Percentiles rank a stretch among this genome's conserved stretches.
These are phyloP conservation scores for Claviceps humidiphila DNA, from an alignment of 2,329 filamentous ascomycete species.

Conservation along the genomic window DNA sequence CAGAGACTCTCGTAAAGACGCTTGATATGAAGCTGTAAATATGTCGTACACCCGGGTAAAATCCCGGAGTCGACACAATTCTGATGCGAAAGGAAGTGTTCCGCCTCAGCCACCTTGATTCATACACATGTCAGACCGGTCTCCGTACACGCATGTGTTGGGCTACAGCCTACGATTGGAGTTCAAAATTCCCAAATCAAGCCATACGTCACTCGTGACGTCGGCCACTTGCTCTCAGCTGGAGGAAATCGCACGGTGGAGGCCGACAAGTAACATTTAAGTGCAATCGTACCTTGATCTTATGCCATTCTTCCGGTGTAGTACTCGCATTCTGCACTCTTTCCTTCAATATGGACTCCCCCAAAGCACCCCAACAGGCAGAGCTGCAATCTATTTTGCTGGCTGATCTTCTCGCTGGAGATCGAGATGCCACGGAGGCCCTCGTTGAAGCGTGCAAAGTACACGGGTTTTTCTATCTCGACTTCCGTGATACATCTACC, in stretches of 20 bases:
- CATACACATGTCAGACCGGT: too few relatives aligned
- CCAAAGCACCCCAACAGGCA: background rate
- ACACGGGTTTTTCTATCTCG: conserved; percentile 4
- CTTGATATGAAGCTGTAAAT: too few relatives aligned
- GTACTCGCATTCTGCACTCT: background rate
- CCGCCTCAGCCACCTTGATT: too few relatives aligned
- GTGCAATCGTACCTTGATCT: background rate
- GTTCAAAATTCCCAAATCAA: background rate
- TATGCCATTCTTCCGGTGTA: background rate
- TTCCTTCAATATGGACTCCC: background rate
- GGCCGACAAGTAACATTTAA: background rate
- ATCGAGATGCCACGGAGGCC: background rate
- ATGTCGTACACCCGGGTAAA: too few relatives aligned
- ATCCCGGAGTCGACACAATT: too few relatives aligned
- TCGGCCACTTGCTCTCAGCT: background rate
- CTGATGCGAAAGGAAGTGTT: too few relatives aligned
- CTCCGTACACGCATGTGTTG: too few relatives aligned
- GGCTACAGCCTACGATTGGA: too few relatives aligned
- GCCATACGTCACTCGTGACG: background rate
- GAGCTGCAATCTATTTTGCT: background rate
- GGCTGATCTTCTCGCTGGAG: background rate
- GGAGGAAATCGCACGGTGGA: background rate
- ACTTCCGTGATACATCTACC: background rate
- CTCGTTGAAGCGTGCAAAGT: conserved; percentile 1
- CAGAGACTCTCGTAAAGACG: too few relatives aligned